Evolutionary conservation across 805 yeast species (phyloP), one percentile per base, ranked within the genome.

Genomic region (Hanseniaspora hatyaiensis): DNA sequence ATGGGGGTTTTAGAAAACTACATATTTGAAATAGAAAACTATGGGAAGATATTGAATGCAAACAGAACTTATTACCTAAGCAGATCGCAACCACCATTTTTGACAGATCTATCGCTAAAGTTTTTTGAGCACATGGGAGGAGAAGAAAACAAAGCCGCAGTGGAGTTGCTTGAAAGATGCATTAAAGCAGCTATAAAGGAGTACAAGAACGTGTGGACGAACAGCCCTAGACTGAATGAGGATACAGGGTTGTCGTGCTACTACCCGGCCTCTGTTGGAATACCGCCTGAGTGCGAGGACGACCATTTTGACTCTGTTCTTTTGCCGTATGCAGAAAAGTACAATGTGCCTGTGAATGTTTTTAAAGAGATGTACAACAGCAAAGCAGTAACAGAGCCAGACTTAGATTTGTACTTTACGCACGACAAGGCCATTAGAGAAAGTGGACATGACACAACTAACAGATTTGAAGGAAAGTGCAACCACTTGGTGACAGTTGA

Each of bases 341-440:
- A 83, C 59, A 63, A 70, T 2, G 58, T 78, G 8, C 47, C 76
- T 0, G 61, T 80, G 42, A 80, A 75, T 37, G 80, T 78, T 40
- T 85, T 86, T 59, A 75, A 80, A 52, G 64, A 71, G 38, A 68
- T 71, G 57, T 92, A 89, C 66, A 86, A 88, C 57, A 62, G 67
- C 34, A 80, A 81, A 3, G 63, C 67, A 43, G 70, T 89, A 16
- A 51, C 65, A 3, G 96, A 85, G 58, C 94, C 95, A 1, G 77
- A 69, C n/a, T 69, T 89, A 51, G 97, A 92, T 58, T 87, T 77
- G 52, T 89, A 84, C 60, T 84, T 89, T 60, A 62, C 83, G 42
- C 95, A 89, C 59, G 98, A 89, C 62, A 71, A 96, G 50, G 96
- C 94, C 1, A 94, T 89, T 9, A 75, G 98, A 59, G 98, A 89